Evolutionary conservation across 345 rosid genomes (phyloP).

Genomic region (Physaria fendleri): DNA sequence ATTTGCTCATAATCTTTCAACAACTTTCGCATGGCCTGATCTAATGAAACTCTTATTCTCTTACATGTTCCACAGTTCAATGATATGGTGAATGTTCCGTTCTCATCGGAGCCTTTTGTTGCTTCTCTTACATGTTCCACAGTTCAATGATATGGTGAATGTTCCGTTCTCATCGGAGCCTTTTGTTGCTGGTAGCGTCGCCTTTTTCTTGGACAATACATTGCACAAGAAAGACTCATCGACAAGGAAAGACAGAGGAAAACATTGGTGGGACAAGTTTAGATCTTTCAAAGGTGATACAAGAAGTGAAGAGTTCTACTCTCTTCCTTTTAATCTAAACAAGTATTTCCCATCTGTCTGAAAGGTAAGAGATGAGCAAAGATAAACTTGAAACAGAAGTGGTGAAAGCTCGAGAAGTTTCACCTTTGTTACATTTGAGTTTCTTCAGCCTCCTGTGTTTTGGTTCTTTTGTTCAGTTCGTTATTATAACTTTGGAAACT

Average conservation of each 20-base stretch:
- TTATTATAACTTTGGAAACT: conserved; percentile 14
- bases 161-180: conserved; percentile 92
- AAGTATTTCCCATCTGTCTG: conserved; percentile 91
- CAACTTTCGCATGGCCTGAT: neutral
- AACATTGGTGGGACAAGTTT: conserved; percentile 97
- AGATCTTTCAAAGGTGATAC: conserved; percentile 60
- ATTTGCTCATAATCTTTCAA: neutral
- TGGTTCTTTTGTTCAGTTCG: conserved; percentile 19
- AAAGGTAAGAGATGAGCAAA: conserved; percentile 17
- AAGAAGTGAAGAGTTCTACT: conserved; percentile 85
- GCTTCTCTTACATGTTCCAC: conserved; percentile 55
- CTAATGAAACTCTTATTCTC: neutral
- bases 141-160: conserved; percentile 93
- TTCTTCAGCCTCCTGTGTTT: neutral
- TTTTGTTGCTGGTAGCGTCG: conserved; percentile 78
- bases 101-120: conserved; percentile 86
- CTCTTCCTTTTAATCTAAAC: conserved; percentile 92
- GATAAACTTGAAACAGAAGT: conserved; percentile 8
- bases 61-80: conserved; percentile 60
- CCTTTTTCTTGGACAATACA: conserved; percentile 82
- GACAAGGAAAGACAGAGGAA: conserved; percentile 85
- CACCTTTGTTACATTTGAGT: conserved; percentile 2
- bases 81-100: conserved; percentile 85
- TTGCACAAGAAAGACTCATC: conserved; percentile 45
- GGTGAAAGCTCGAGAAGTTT: conserved; percentile 17